Percentiles rank a stretch among this genome's conserved stretches.
phyloP scores from a whole-genome alignment of 345 rosid species.

The Ceriops tagal region DNA sequence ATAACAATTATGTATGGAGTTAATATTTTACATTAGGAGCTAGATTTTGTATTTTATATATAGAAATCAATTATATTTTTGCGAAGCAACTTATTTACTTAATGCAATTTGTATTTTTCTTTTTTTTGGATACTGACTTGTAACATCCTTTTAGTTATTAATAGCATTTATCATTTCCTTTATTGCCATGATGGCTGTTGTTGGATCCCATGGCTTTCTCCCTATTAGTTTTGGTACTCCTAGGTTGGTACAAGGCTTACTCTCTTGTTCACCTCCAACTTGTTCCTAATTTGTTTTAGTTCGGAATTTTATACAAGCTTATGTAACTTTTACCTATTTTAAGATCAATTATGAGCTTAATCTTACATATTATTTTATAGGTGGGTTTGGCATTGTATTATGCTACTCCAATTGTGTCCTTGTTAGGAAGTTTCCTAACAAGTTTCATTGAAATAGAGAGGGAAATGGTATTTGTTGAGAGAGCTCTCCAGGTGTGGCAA shows the following conservation, averaged over 20 bases:
- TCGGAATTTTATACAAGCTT: not conserved
- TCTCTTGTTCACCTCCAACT: conserved; percentile 13
- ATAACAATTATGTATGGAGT: not conserved
- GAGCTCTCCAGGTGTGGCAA: conserved; percentile 67
- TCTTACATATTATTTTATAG: conserved; percentile 32
- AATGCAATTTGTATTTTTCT: not conserved
- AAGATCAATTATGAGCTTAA: not conserved
- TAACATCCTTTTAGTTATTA: conserved; percentile 49
- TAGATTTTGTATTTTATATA: not conserved
- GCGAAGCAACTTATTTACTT: not conserved
- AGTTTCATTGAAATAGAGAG: conserved; percentile 95
- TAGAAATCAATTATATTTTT: not conserved
- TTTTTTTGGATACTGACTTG: conserved; percentile 1
- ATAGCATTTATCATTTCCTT: conserved; percentile 72
- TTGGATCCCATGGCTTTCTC: conserved; percentile 60
- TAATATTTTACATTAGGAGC: not conserved
- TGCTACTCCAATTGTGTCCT: conserved; percentile 82
- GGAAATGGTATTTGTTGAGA: conserved; percentile 91
- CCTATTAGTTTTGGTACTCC: conserved; percentile 75
- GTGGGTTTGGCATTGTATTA: conserved; percentile 91
- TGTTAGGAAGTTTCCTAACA: conserved; percentile 77
- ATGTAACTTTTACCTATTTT: not conserved
- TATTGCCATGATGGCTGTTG: conserved; percentile 71
- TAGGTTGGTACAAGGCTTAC: conserved; percentile 61
- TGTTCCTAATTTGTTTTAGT: not conserved